Percentiles rank a stretch among this genome's conserved stretches.
phyloP scores from a whole-genome alignment of 1,284 basidiomycete genomes.

The Irpex rosettiformis region DNA sequence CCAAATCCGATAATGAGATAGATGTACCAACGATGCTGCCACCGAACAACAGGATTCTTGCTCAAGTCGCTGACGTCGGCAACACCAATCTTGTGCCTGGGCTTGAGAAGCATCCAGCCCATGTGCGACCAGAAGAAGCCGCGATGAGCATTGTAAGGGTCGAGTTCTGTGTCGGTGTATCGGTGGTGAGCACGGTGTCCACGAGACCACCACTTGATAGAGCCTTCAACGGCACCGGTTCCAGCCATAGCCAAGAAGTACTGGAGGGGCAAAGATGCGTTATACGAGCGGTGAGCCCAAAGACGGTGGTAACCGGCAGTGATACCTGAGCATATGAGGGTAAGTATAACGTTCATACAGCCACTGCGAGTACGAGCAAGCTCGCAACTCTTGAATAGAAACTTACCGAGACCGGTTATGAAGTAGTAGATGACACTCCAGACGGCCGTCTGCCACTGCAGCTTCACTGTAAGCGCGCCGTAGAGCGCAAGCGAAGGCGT shows the following conservation, averaged over 20 bases:
- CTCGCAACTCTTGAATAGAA: slow-evolving; percentile 15
- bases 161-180: slow-evolving; percentile 94
- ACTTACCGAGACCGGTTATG: slow-evolving; percentile 74
- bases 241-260: slow-evolving; percentile 78
- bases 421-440: slow-evolving; percentile 82
- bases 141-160: slow-evolving; percentile 90
- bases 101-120: slow-evolving; percentile 93
- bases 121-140: slow-evolving; percentile 81
- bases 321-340: slow-evolving; percentile 45
- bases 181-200: slow-evolving; percentile 93
- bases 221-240: slow-evolving; percentile 86
- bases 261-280: slow-evolving; percentile 79
- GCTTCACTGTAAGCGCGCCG: slow-evolving; percentile 58
- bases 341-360: too few species aligned
- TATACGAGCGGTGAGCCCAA: slow-evolving; percentile 91
- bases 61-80: slow-evolving; percentile 86
- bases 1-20: slow-evolving; percentile 70
- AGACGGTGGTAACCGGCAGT: slow-evolving; percentile 88
- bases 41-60: slow-evolving; percentile 74
- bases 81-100: slow-evolving; percentile 81
- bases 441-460: slow-evolving; percentile 65
- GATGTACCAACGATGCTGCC: slow-evolving; percentile 87
- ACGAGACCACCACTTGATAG: slow-evolving; percentile 94
- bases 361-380: too few species aligned
- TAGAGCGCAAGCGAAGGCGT: slow-evolving; percentile 71